Evolutionary conservation across 1,284 basidiomycete genomes (phyloP), one percentile per base, ranked within the genome.

Genomic region (Tetrapyrgos nigripes): DNA sequence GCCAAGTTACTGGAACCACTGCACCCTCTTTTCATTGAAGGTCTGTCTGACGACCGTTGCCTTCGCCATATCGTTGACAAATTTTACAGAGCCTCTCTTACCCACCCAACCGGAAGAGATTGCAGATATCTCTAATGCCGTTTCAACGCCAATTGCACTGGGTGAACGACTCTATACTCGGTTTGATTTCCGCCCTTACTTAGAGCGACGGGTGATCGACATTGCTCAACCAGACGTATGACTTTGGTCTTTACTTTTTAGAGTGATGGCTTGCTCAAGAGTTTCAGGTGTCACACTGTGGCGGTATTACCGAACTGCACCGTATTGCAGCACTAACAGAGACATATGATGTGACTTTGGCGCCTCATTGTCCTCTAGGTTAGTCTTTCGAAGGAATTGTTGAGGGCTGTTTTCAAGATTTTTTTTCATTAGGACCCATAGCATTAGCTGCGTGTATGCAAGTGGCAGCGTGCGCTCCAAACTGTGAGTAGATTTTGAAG

Each of bases 151-250:
- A 1, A 84, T 92, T 40, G 84, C 90, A 2, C 79, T 91, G 13
- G 90, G 91, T 13, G 91, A 92, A 68, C 79, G 90, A 23, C 79
- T 92, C 0, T 90, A 85, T 70, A 86, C 86, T 4, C 81, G 89
- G 11, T 76, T 83, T 46, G 90, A 92, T 65, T 87, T 88, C 66
- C 79, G 90, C 17, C 90, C 89, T 0, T 92, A 89, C 73, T 74
- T 89, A 29, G 88, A 91, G 67, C 76, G 79, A 28, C 80, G 88
- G n/a, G 87, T 85, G 11, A 79, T 88, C 54, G 89, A 91, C 64
- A 88, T 91, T 59, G 86, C 86, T 3, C 89, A 92, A 68, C 89
- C 90, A n/a, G 90, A 92, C 68, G 86, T 88, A 60, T 59, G 13
- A 37, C 45, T 31, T 10, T n/a, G n/a, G n/a, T 21, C 23, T 29